phyloP scores from a whole-genome alignment of 129 eudicot species.

The Scalesia atractyloides region DNA sequence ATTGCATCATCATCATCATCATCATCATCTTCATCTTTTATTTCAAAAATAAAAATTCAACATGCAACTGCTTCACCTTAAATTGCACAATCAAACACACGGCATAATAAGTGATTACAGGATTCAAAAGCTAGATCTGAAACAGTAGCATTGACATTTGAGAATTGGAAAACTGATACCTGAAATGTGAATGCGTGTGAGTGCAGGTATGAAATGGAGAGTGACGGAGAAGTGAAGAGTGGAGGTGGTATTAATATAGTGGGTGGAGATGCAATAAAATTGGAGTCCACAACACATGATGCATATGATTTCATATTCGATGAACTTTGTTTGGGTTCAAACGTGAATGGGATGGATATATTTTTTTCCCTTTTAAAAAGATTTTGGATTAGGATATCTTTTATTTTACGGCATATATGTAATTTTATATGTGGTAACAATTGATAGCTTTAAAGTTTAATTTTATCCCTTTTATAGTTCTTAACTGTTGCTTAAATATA shows the following conservation, averaged over 20 bases:
- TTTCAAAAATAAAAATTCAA: not conserved
- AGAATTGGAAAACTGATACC: conserved; percentile 19
- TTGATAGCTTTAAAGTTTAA: not conserved
- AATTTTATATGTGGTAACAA: not conserved
- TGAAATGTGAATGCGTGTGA: conserved; percentile 23
- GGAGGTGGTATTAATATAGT: conserved; percentile 26
- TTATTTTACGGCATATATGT: not conserved
- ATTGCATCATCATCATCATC: not conserved
- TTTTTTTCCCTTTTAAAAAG: not conserved
- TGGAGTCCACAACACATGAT: conserved; percentile 38
- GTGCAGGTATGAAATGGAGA: not conserved
- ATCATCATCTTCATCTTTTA: too few species aligned
- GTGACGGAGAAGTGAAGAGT: conserved; percentile 44
- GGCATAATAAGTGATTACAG: conserved; percentile 17
- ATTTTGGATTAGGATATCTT: not conserved
- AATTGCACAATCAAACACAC: not conserved
- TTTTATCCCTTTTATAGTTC: not conserved
- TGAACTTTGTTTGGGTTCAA: conserved; percentile 25
- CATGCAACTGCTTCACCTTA: conserved; percentile 3
- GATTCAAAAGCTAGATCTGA: not conserved
- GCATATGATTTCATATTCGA: conserved; percentile 19
- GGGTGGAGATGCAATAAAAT: conserved; percentile 16
- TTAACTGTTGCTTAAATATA: not conserved
- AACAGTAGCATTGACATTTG: not conserved
- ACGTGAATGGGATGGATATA: not conserved